Percentiles rank a stretch among this genome's conserved stretches.
Conservation (phyloP, 1,284 basidiomycete species). For the Filobasidium uniguttulatum region DNA sequence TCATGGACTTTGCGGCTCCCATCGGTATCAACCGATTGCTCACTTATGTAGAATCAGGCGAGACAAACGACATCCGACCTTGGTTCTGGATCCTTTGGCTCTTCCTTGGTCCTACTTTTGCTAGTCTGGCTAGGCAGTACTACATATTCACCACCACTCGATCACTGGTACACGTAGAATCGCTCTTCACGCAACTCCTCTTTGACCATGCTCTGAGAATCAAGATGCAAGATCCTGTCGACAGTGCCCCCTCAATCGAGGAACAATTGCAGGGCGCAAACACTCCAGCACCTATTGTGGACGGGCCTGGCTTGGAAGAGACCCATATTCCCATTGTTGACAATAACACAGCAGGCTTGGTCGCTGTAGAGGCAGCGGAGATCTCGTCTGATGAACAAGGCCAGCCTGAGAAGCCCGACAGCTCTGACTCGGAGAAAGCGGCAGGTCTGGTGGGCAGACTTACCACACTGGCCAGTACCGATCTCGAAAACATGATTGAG, state of each 20-base stretch:
- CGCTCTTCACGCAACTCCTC: slow-evolving; percentile 53
- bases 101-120: slow-evolving; percentile 44
- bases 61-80: slow-evolving; percentile 37
- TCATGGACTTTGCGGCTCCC: slow-evolving; percentile 38
- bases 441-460: slow-evolving; percentile 44
- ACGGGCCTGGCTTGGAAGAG: not conserved
- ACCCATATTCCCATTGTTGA: slow-evolving; percentile 16
- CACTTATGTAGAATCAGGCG: slow-evolving; percentile 41
- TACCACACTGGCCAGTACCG: slow-evolving; percentile 43
- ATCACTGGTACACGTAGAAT: slow-evolving; percentile 37
- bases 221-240: slow-evolving; percentile 40
- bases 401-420: not conserved
- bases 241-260: slow-evolving; percentile 3
- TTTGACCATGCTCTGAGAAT: slow-evolving; percentile 58
- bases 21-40: slow-evolving; percentile 43
- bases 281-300: slow-evolving; percentile 8
- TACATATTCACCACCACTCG: slow-evolving; percentile 35
- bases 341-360: slow-evolving; percentile 19
- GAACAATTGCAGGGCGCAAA: not conserved
- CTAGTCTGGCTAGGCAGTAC: slow-evolving; percentile 27
- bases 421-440: slow-evolving; percentile 4
- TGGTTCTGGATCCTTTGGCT: slow-evolving; percentile 53
- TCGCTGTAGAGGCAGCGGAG: slow-evolving; percentile 14
- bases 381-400: slow-evolving; percentile 7
- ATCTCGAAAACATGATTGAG: slow-evolving; percentile 34